phyloP scores from a whole-genome alignment of 148 eudicot genomes.

The Euryodendron excelsum region DNA sequence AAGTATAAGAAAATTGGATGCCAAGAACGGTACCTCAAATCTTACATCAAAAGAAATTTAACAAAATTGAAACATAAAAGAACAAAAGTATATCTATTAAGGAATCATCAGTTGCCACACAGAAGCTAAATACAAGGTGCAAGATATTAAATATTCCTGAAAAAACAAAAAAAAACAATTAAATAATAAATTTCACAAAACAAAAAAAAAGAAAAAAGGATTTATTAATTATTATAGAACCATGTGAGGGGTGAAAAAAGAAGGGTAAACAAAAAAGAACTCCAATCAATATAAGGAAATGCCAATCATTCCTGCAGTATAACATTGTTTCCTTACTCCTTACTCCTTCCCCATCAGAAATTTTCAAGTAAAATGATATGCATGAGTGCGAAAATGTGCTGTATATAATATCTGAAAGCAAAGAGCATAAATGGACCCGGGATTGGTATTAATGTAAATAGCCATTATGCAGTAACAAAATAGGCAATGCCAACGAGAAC shows the following conservation, averaged over 20 bases:
- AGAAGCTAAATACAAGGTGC: background rate
- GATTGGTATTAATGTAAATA: background rate
- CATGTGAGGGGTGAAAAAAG: background rate
- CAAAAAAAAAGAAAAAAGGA: background rate
- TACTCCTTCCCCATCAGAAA: background rate
- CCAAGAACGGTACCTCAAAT: background rate
- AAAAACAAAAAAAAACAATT: background rate
- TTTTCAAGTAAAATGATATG: too few species aligned
- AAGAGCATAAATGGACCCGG: background rate
- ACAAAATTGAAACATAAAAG: background rate
- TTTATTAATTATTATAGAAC: background rate
- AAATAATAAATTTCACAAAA: background rate
- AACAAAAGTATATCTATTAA: background rate
- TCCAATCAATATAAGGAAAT: background rate
- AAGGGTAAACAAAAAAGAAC: background rate
- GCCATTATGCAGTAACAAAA: background rate
- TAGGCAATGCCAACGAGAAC: slow-evolving; percentile 1
- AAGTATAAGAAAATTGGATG: background rate
- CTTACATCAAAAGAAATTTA: background rate
- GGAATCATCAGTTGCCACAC: background rate
- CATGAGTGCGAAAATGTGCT: too few species aligned
- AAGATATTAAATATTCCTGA: too few species aligned
- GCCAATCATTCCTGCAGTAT: background rate
- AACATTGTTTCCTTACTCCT: background rate
- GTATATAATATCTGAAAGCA: background rate